Conservation (phyloP, 345 rosid genomes). For the Linum lewisii region DNA sequence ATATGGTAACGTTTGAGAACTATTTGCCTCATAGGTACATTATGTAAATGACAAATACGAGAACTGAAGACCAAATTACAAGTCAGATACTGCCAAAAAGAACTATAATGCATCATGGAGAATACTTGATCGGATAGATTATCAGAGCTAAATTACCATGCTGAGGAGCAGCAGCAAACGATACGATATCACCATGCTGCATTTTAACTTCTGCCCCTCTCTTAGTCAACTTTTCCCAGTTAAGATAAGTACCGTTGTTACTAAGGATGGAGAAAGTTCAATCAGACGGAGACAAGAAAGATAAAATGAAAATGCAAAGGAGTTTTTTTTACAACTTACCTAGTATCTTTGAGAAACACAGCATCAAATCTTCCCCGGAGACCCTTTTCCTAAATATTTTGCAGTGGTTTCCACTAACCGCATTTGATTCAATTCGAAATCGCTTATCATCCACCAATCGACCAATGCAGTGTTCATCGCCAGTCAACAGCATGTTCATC, state of each 20-base stretch:
- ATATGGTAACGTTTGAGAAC: background rate
- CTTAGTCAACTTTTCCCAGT: constrained; percentile 73
- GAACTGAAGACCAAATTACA: background rate
- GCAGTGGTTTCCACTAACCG: constrained; percentile 80
- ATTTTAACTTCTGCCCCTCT: constrained; percentile 47
- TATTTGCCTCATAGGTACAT: background rate
- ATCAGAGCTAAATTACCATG: constrained; percentile 39
- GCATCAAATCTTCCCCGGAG: constrained; percentile 23
- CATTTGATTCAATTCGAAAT: constrained; percentile 54
- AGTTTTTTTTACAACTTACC: constrained; percentile 29
- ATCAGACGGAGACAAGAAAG: background rate
- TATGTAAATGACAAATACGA: background rate
- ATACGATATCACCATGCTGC: constrained; percentile 76
- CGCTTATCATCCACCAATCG: constrained; percentile 48
- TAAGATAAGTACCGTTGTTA: constrained; percentile 78
- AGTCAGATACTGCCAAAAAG: background rate
- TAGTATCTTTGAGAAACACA: constrained; percentile 69
- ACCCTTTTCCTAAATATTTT: constrained; percentile 46
- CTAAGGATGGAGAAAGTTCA: constrained; percentile 24
- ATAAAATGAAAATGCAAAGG: background rate
- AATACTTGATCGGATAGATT: background rate
- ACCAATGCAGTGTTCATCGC: constrained; percentile 65
- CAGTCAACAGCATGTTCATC: constrained; percentile 59
- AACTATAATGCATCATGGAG: background rate
- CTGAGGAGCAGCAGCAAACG: constrained; percentile 78